Evolutionary conservation across 306 rosid genomes (phyloP).

Genomic region (Gynostemma pentaphyllum): DNA sequence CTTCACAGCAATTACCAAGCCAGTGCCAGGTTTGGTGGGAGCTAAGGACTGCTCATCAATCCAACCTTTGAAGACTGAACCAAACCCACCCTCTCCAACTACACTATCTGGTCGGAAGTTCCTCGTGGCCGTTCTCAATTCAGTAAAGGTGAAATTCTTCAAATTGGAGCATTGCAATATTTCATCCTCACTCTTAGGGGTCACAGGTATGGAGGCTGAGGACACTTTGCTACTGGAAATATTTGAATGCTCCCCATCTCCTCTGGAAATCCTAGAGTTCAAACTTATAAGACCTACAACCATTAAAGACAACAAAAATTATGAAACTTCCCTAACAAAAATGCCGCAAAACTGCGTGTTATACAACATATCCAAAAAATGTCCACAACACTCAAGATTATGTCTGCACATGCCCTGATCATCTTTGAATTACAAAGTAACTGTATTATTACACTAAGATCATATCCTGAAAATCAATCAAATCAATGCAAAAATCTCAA

Average conservation of each 20-base stretch:
- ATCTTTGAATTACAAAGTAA: neutral
- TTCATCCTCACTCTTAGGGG: constrained; percentile 78
- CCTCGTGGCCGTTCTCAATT: constrained; percentile 62
- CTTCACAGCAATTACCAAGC: constrained; percentile 82
- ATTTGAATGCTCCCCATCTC: constrained; percentile 31
- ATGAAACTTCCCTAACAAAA: neutral
- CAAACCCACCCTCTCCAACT: constrained; percentile 94
- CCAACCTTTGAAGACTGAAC: constrained; percentile 96
- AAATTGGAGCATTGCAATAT: constrained; percentile 59
- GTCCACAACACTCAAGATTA: neutral
- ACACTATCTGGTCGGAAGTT: constrained; percentile 95
- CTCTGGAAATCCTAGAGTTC: constrained; percentile 53
- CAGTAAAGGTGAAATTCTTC: constrained; percentile 54
- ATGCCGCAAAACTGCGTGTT: neutral
- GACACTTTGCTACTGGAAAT: constrained; percentile 50
- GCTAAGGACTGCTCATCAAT: constrained; percentile 56
- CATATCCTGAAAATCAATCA: neutral
- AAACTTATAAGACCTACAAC: constrained; percentile 30
- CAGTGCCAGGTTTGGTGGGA: constrained; percentile 76
- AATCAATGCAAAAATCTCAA: neutral
- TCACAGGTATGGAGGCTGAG: constrained; percentile 40
- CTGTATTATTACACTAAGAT: neutral
- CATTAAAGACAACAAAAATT: neutral
- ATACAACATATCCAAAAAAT: neutral
- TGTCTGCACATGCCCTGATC: neutral